Conservation (phyloP, 2,329 filamentous ascomycete genomes). For the Hypoxylon sp. region DNA sequence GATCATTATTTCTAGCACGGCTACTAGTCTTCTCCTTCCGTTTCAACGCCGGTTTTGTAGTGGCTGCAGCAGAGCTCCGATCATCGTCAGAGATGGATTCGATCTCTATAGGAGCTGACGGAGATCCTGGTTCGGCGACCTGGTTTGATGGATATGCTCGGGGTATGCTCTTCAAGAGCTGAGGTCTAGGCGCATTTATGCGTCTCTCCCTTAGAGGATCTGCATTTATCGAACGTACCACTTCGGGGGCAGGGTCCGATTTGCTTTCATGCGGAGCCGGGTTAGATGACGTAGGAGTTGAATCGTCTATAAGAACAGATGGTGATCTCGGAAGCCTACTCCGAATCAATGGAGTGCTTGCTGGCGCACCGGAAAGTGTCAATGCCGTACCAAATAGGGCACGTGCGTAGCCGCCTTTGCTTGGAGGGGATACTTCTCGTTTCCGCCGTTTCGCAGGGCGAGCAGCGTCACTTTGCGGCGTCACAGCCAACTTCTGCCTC, state of each 20-base stretch:
- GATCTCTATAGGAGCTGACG: background rate
- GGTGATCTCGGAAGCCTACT: slow-evolving; percentile 33
- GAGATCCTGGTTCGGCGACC: background rate
- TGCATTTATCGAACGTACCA: background rate
- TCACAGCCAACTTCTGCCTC: slow-evolving; percentile 54
- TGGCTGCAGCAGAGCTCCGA: background rate
- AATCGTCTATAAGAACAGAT: slow-evolving; percentile 23
- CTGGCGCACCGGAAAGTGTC: slow-evolving; percentile 55
- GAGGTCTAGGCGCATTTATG: slow-evolving; percentile 1
- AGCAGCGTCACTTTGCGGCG: slow-evolving; percentile 41
- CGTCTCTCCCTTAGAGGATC: background rate
- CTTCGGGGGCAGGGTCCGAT: slow-evolving; percentile 11
- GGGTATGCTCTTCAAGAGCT: slow-evolving; percentile 5
- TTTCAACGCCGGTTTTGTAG: slow-evolving; percentile 1
- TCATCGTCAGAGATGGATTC: background rate
- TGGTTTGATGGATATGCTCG: background rate
- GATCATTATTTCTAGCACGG: slow-evolving; percentile 3
- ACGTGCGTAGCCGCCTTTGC: slow-evolving; percentile 63
- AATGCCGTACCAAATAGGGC: slow-evolving; percentile 63
- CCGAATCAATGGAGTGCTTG: slow-evolving; percentile 50
- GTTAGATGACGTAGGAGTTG: slow-evolving; percentile 31
- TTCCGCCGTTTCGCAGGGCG: slow-evolving; percentile 58
- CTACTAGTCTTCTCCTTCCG: background rate
- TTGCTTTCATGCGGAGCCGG: slow-evolving; percentile 25
- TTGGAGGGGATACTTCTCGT: slow-evolving; percentile 54